Evolutionary conservation across 495 filamentous ascomycete species (phyloP), one percentile per base, ranked within the genome.

Genomic region (Aspergillus ellipticus): DNA sequence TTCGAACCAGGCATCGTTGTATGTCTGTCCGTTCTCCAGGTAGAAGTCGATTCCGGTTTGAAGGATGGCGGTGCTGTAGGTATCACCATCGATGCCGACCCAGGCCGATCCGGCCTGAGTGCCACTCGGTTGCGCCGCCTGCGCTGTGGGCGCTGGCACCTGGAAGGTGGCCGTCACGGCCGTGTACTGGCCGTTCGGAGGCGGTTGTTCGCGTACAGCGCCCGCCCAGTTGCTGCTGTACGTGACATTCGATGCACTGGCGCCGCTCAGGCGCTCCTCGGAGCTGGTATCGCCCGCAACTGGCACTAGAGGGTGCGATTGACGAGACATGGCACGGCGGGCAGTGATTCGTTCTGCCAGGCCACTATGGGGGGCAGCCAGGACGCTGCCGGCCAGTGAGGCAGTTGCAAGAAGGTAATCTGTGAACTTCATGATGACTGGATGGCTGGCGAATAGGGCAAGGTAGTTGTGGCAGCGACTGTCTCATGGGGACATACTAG

Each of bases 151-250:
- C 16, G 67, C 64, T 3, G 83, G 83, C 13, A 85, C 77, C 0
- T 74, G 76, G 66, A 85, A 80, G 8, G 74, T 82, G 10, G 76
- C 83, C 2, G 76, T 75, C 8, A 85, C 82, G 24, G 68, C 66
- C 11, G 67, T 81, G 59, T 79, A 85, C 22, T 73, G 75, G 10
- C 62, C 71, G n/a, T 70, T 69, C 0, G 66, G 37, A 56, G 76
- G 72, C 28, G 75, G 64, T 22, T 72, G 8, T 29, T 75, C 77
- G 35, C 79, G 74, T 9, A 83, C 82, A 10, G 78, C 76, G 46
- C 82, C 82, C 13, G 79, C 78, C 82, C 82, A 85, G 70, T 84
- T 85, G n/a, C 72, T 75, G 62, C 73, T 78, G 64, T 84, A 85
- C 43, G 77, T 66, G 31, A 74, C 63, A 4, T 67, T 58, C 19